These are phyloP conservation scores for Cladorrhinum sp. DNA, from an alignment of 2,329 filamentous ascomycete species.

Conservation along the genomic window DNA sequence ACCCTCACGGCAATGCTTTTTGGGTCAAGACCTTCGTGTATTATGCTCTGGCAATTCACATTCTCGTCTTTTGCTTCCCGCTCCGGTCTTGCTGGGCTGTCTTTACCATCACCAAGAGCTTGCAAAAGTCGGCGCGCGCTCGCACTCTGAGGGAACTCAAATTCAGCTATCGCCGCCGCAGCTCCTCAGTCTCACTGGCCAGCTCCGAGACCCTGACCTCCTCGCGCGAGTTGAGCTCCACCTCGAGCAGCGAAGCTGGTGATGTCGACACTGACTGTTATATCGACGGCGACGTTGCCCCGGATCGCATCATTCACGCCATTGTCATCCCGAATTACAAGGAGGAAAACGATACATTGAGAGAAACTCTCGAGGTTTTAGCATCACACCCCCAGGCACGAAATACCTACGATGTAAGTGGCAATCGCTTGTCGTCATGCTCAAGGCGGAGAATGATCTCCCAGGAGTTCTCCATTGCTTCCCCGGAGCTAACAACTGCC, in stretches of 20 bases:
- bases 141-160: slow-evolving; percentile 48
- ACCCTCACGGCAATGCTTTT: slow-evolving; percentile 43
- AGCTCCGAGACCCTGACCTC: slow-evolving; percentile 54
- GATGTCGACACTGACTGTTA: slow-evolving; percentile 48
- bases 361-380: slow-evolving; percentile 66
- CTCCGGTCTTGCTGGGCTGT: slow-evolving; percentile 60
- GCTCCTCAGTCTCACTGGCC: slow-evolving; percentile 53
- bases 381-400: slow-evolving; percentile 63
- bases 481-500: slow-evolving; percentile 16
- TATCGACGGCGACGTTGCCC: slow-evolving; percentile 42
- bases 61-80: slow-evolving; percentile 62
- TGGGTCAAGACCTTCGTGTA: slow-evolving; percentile 58
- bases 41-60: slow-evolving; percentile 63
- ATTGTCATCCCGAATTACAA: slow-evolving; percentile 74
- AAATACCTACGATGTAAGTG: slow-evolving; percentile 65
- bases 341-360: slow-evolving; percentile 65
- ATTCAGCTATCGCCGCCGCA: slow-evolving; percentile 46
- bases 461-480: slow-evolving; percentile 3
- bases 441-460: slow-evolving; percentile 12
- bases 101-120: slow-evolving; percentile 52
- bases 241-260: slow-evolving; percentile 49
- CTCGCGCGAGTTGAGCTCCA: slow-evolving; percentile 43
- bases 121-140: slow-evolving; percentile 45
- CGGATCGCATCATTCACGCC: slow-evolving; percentile 56
- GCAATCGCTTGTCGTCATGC: slow-evolving; percentile 1